Percentiles rank a stretch among this genome's conserved stretches.
These are phyloP conservation scores for Pleurotus platypus DNA, from an alignment of 768 basidiomycete genomes.

Conservation along the genomic window DNA sequence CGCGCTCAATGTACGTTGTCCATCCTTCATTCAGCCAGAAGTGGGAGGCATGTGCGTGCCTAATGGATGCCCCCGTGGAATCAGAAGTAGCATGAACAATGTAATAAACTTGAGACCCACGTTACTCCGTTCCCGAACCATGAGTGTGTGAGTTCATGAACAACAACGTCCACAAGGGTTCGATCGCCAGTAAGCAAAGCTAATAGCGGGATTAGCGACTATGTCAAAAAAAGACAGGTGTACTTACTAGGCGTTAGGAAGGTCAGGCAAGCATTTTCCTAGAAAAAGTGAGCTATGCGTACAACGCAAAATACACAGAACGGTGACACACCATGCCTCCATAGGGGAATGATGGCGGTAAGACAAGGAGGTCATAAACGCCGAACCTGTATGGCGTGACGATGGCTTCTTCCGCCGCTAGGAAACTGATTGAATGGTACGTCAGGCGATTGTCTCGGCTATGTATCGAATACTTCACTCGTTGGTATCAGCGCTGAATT, in stretches of 20 bases:
- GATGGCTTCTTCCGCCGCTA: constrained; percentile 72
- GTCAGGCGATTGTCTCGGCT: constrained; percentile 2
- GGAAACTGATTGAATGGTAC: constrained; percentile 47
- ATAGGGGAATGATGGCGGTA: constrained; percentile 92
- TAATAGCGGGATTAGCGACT: constrained; percentile 16
- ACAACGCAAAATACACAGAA: not conserved
- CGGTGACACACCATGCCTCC: constrained; percentile 70
- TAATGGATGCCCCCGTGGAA: constrained; percentile 14
- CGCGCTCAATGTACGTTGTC: constrained; percentile 90
- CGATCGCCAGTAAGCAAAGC: constrained; percentile 87
- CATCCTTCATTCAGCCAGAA: constrained; percentile 93
- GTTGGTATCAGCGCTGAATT: constrained; percentile 85
- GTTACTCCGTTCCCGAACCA: constrained; percentile 94
- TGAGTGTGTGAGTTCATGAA: constrained; percentile 83
- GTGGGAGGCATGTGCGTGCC: constrained; percentile 70
- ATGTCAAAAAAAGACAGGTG: not conserved
- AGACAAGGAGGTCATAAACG: constrained; percentile 84
- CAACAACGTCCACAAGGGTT: constrained; percentile 82
- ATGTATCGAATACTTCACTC: constrained; percentile 37
- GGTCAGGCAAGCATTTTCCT: constrained; percentile 89
- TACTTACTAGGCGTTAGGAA: constrained; percentile 82
- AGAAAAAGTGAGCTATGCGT: constrained; percentile 7
- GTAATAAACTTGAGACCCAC: constrained; percentile 24
- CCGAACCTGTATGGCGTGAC: constrained; percentile 78
- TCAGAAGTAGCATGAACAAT: not conserved